Conservation (phyloP, 805 yeast genomes). For the Ogataea zsoltii region DNA sequence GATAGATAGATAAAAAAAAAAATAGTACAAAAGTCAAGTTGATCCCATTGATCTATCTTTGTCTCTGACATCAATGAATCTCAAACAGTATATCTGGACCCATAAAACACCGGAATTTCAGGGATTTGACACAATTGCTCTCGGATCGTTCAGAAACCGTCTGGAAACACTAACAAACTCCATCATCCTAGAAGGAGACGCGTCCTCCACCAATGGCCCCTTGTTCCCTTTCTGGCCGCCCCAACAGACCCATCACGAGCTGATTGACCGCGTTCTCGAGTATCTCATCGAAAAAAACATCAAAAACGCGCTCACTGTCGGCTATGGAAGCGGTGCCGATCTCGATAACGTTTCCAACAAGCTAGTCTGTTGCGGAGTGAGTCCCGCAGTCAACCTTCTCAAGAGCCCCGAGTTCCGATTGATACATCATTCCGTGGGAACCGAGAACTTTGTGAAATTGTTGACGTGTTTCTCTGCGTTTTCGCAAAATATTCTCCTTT, state of each 20-base stretch:
- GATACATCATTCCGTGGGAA: slow-evolving; percentile 43
- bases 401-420: slow-evolving; percentile 47
- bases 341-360: slow-evolving; percentile 26
- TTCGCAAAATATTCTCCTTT: slow-evolving; percentile 18
- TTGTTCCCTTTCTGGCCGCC: not conserved
- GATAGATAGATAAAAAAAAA: not conserved
- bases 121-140: slow-evolving; percentile 2
- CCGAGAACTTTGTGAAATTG: slow-evolving; percentile 38
- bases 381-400: slow-evolving; percentile 40
- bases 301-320: slow-evolving; percentile 42
- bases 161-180: slow-evolving; percentile 6
- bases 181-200: not conserved
- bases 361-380: slow-evolving; percentile 36
- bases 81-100: not conserved
- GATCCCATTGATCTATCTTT: not conserved
- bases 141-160: slow-evolving; percentile 1
- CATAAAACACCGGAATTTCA: not conserved
- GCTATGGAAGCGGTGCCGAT: slow-evolving; percentile 40
- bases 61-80: not conserved
- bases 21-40: not conserved
- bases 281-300: slow-evolving; percentile 32
- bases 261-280: slow-evolving; percentile 43
- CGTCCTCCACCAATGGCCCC: not conserved
- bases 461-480: slow-evolving; percentile 39
- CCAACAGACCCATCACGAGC: slow-evolving; percentile 29